Evolutionary conservation across 192 early-diverging fungal species (phyloP).

Genomic region (Allomyces macrogynus): DNA sequence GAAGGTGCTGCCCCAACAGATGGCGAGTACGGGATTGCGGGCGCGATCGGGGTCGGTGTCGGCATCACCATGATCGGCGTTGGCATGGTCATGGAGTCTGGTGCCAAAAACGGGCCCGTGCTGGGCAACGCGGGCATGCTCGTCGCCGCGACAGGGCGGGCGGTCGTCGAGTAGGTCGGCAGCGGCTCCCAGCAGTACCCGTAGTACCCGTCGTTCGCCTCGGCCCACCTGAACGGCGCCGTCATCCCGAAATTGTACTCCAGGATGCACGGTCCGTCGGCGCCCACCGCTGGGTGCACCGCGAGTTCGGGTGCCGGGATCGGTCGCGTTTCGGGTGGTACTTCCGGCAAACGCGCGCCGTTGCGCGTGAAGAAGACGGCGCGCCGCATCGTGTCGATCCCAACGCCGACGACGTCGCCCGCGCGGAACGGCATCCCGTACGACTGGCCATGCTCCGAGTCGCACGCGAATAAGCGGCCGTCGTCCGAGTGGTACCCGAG

Average conservation of each 20-base stretch:
- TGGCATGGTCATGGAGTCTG: no score
- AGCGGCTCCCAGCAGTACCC: no score
- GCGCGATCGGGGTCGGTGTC: no score
- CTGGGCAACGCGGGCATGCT: no score
- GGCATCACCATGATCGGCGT: no score
- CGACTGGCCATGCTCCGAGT: slow-evolving; percentile 8
- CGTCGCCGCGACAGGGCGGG: no score
- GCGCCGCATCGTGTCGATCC: slow-evolving; percentile 7
- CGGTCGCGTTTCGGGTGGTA: not conserved
- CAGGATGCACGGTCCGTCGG: slow-evolving; percentile 9
- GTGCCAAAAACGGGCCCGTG: no score
- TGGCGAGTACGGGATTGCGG: no score
- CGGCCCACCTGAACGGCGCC: not conserved
- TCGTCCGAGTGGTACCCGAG: slow-evolving; percentile 26
- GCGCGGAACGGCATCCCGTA: slow-evolving; percentile 4
- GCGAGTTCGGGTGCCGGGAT: not conserved
- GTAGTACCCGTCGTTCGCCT: not conserved
- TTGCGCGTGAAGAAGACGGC: slow-evolving; percentile 9
- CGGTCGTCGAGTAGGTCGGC: no score
- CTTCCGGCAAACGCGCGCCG: slow-evolving; percentile 3
- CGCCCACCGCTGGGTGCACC: slow-evolving; percentile 9
- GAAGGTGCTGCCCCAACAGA: no score
- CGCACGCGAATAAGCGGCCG: slow-evolving; percentile 15
- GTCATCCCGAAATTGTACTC: not conserved
- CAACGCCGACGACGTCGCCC: slow-evolving; percentile 14